These are phyloP conservation scores for Colletotrichum sp. DNA, from an alignment of 2,329 filamentous ascomycete species.

Conservation along the genomic window DNA sequence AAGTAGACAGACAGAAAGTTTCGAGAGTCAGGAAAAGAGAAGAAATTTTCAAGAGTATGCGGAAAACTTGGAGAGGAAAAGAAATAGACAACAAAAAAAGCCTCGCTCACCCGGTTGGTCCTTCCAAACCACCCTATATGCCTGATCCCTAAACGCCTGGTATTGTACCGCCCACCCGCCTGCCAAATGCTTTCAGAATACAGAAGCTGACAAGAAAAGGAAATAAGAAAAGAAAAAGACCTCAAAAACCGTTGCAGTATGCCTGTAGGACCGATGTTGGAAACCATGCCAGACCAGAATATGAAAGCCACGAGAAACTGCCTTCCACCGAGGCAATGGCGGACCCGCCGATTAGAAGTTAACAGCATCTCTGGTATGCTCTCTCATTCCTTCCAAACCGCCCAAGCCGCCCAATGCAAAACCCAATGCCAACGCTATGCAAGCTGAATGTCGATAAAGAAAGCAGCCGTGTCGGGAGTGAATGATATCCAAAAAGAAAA, in stretches of 20 bases:
- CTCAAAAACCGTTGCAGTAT: conserved; percentile 1
- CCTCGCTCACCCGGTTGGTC: conserved; percentile 1
- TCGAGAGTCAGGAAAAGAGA: conserved; percentile 1
- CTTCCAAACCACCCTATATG: background rate
- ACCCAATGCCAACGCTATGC: conserved; percentile 17
- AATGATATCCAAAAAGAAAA: background rate
- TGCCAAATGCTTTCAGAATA: conserved; percentile 15
- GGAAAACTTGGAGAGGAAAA: background rate
- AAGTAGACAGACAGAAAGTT: conserved; percentile 12
- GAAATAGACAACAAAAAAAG: conserved; percentile 1
- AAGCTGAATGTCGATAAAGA: background rate
- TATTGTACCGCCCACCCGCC: conserved; percentile 1
- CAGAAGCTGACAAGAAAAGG: background rate
- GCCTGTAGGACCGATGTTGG: conserved; percentile 1
- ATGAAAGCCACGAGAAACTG: background rate
- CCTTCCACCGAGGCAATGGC: background rate
- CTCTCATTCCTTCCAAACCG: conserved; percentile 1
- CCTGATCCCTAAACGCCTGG: conserved; percentile 19
- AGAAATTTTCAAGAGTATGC: background rate
- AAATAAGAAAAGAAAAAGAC: background rate
- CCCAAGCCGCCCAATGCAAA: conserved; percentile 13
- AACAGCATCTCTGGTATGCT: conserved; percentile 14
- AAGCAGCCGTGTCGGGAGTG: background rate
- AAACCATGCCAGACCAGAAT: background rate
- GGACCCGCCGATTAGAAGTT: conserved; percentile 18